Evolutionary conservation across 768 basidiomycete genomes (phyloP).

Genomic region (Podaxis carcinomalis): DNA sequence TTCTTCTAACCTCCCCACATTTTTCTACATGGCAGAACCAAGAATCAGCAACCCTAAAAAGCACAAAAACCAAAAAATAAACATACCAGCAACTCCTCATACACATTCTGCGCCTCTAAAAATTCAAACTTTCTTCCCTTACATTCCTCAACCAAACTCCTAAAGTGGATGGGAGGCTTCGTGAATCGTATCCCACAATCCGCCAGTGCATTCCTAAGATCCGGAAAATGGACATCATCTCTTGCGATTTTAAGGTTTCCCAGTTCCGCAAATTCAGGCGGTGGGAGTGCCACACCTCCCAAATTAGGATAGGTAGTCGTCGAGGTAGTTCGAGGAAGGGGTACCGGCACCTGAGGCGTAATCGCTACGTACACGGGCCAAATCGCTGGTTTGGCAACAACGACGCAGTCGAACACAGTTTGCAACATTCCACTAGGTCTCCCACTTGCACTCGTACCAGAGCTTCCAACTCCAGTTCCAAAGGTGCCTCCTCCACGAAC

Average conservation of each 20-base stretch:
- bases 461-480: no score
- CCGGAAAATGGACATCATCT: neutral
- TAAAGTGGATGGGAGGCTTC: conserved; percentile 1
- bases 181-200: conserved; percentile 8
- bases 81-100: conserved; percentile 2
- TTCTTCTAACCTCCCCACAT: neutral
- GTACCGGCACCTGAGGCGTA: neutral
- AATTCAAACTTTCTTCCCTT: neutral
- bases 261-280: neutral
- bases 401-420: conserved; percentile 24
- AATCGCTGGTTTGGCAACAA: conserved; percentile 17
- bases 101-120: neutral
- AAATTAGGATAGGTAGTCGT: neutral
- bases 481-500: neutral
- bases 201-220: conserved; percentile 1
- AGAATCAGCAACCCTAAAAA: neutral
- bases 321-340: neutral
- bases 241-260: conserved; percentile 2
- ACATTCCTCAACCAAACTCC: neutral
- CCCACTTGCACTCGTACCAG: conserved; percentile 29
- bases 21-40: neutral
- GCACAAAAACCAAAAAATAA: neutral
- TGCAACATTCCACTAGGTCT: conserved; percentile 25
- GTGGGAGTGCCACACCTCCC: neutral
- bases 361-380: conserved; percentile 27